Conservation (phyloP, 2,329 filamentous ascomycete species). For the Botrytis aclada region DNA sequence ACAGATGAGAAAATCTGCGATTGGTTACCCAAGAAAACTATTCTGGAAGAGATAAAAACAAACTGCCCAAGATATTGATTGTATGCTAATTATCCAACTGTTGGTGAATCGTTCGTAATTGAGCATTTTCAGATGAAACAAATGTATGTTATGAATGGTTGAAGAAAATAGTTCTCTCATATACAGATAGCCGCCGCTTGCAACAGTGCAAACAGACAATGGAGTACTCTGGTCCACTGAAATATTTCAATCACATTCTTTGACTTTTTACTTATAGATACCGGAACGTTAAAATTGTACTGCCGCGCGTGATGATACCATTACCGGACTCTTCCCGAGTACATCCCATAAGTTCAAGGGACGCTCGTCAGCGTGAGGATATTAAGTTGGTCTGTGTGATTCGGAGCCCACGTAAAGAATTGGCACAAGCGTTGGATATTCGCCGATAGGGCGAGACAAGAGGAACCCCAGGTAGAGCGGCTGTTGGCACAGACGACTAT, state of each 20-base stretch:
- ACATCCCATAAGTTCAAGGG: neutral
- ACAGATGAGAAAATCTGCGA: neutral
- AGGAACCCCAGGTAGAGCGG: neutral
- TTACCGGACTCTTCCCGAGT: neutral
- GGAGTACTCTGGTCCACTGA: slow-evolving; percentile 1
- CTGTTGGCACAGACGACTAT: neutral
- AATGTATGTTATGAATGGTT: neutral
- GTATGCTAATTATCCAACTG: neutral
- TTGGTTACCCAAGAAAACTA: neutral
- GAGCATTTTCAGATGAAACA: slow-evolving; percentile 8
- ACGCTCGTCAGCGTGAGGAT: neutral
- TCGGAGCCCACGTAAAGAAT: neutral
- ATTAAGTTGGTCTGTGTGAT: slow-evolving; percentile 13
- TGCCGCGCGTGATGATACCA: slow-evolving; percentile 9
- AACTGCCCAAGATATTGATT: neutral
- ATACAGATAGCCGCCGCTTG: slow-evolving; percentile 9
- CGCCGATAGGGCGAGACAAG: slow-evolving; percentile 2
- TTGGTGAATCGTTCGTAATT: slow-evolving; percentile 6
- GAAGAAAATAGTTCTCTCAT: neutral
- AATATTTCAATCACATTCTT: slow-evolving; percentile 10
- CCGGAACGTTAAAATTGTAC: neutral
- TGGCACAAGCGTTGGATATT: slow-evolving; percentile 5
- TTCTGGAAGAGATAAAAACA: slow-evolving; percentile 3
- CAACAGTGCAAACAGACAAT: neutral
- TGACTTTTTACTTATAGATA: neutral